phyloP scores from a whole-genome alignment of 2,329 filamentous ascomycete genomes.

The Alternaria triticimaculans region DNA sequence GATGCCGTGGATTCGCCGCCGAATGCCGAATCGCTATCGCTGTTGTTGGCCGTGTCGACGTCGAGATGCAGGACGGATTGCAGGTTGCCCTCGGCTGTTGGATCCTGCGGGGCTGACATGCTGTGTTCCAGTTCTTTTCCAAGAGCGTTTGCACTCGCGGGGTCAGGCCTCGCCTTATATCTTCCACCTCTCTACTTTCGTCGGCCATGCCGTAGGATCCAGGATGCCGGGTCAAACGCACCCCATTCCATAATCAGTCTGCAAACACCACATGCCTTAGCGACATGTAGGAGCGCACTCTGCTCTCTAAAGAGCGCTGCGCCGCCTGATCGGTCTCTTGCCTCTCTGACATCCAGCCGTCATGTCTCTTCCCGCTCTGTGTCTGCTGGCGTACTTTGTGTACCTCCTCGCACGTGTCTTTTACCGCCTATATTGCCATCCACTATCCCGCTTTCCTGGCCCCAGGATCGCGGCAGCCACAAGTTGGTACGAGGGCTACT shows the following conservation, averaged over 20 bases:
- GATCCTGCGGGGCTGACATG: conserved; percentile 17
- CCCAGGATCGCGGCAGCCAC: conserved; percentile 45
- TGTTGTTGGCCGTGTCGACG: conserved; percentile 33
- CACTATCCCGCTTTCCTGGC: conserved; percentile 54
- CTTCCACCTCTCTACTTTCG: conserved; percentile 4
- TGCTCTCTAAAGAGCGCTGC: conserved; percentile 4
- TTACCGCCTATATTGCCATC: conserved; percentile 54
- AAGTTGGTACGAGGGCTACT: conserved; percentile 46
- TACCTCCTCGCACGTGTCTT: conserved; percentile 34
- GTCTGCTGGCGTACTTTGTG: conserved; percentile 11
- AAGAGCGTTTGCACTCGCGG: conserved; percentile 1
- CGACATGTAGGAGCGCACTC: background rate
- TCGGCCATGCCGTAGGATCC: conserved; percentile 1
- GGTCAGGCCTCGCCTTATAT: background rate
- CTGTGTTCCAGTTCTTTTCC: background rate
- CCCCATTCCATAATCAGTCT: background rate
- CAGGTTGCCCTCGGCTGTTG: conserved; percentile 19
- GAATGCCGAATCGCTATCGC: conserved; percentile 42
- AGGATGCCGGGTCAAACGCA: background rate
- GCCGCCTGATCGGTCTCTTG: background rate
- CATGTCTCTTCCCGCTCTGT: conserved; percentile 20
- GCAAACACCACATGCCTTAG: background rate
- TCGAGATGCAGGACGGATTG: conserved; percentile 40
- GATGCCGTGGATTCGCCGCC: conserved; percentile 33
- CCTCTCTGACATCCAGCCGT: conserved; percentile 2